A percentile compares a stretch with the other conserved stretches of the same genome.
phyloP scores from a whole-genome alignment of 352 stramenopile genomes.

The Phytophthora pisi region DNA sequence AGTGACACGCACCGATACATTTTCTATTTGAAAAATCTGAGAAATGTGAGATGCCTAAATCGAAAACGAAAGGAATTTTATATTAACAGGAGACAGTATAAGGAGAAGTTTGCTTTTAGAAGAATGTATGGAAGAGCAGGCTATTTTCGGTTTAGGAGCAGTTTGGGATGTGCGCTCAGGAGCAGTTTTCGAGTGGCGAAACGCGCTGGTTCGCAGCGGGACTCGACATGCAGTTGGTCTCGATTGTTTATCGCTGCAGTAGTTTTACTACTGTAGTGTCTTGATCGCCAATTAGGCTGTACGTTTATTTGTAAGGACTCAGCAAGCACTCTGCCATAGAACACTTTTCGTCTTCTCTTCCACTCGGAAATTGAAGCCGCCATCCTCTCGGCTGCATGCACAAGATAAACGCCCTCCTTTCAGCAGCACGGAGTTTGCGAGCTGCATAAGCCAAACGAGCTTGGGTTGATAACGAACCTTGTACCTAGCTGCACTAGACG shows the following conservation, averaged over 20 bases:
- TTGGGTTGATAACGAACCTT: no score
- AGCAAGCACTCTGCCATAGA: neutral
- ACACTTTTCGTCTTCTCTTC: neutral
- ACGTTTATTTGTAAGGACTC: no score
- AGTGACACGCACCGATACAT: constrained; percentile 1
- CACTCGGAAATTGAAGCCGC: neutral
- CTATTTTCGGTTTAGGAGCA: neutral
- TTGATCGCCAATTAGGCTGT: no score
- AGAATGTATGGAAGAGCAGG: neutral
- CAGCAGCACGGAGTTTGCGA: no score
- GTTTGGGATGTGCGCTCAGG: neutral
- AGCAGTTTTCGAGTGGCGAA: constrained; percentile 1
- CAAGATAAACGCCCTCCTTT: no score
- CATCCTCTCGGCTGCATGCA: neutral
- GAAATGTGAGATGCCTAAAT: constrained; percentile 11
- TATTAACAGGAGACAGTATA: neutral
- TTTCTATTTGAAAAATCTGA: neutral
- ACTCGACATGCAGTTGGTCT: no score
- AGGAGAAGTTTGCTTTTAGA: neutral
- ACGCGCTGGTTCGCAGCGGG: neutral
- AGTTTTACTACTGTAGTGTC: neutral
- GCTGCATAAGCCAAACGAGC: no score
- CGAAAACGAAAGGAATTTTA: neutral
- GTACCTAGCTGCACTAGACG: no score
- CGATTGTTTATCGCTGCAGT: neutral